These are phyloP conservation scores for Aspergillus sp. DNA, from an alignment of 2,329 filamentous ascomycete species.

Conservation along the genomic window DNA sequence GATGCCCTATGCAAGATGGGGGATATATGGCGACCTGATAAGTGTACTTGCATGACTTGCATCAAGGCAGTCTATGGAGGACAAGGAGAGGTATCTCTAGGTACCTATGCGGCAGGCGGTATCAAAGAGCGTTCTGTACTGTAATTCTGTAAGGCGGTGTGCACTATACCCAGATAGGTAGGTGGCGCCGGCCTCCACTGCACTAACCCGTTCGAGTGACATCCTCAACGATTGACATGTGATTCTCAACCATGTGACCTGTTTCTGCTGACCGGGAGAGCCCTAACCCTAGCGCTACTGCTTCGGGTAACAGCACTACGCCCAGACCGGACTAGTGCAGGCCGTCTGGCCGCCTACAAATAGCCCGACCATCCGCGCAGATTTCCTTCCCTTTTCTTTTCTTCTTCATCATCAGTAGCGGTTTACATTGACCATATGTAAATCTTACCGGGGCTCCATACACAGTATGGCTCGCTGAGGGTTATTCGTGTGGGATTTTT, in stretches of 20 bases:
- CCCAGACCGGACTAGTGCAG: conserved; percentile 24
- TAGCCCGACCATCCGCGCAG: conserved; percentile 19
- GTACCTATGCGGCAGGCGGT: no score
- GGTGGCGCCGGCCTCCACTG: neutral
- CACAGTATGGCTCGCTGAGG: conserved; percentile 48
- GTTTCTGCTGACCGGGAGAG: neutral
- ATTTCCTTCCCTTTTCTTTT: conserved; percentile 33
- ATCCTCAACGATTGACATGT: conserved; percentile 15
- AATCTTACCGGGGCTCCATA: conserved; percentile 47
- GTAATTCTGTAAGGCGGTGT: neutral
- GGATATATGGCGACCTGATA: no score
- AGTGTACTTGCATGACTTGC: no score
- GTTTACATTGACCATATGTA: conserved; percentile 50
- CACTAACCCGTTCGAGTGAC: conserved; percentile 2
- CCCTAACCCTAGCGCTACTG: conserved; percentile 18
- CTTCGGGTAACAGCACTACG: conserved; percentile 13
- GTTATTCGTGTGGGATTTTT: conserved; percentile 43
- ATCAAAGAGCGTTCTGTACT: no score
- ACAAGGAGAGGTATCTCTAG: no score
- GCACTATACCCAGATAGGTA: neutral
- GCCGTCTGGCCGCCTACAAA: conserved; percentile 21
- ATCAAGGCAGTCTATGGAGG: no score
- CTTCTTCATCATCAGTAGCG: conserved; percentile 51
- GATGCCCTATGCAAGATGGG: no score
- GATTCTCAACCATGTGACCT: conserved; percentile 16